Evolutionary conservation across 1,284 basidiomycete genomes (phyloP), one percentile per base, ranked within the genome.

Genomic region (Cryptococcus floricola): DNA sequence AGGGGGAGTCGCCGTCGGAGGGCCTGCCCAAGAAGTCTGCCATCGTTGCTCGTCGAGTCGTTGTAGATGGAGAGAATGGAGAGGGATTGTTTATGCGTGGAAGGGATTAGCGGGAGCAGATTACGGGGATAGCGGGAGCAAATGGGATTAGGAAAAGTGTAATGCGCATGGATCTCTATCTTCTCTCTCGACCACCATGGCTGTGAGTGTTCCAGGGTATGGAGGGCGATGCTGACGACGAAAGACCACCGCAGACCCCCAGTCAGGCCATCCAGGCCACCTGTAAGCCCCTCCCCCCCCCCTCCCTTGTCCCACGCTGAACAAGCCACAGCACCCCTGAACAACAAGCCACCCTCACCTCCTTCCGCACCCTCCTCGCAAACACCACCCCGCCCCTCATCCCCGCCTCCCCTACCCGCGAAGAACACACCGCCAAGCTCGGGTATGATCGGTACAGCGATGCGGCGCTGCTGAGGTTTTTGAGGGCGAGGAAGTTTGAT

Each of bases 401-500:
- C 62, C 70, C 74, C 50, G 59, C 59, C 45, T 65, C 73, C 54
- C 62, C 57, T 58, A 67, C 64, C 46, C 14, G 39, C 5, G 23
- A 18, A 16, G 23, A 27, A 19, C 37, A 74, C 48, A 62, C 54
- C 41, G 61, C 63, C 4, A 65, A 64, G 27, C 62, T 77, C 31
- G 76, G 71, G 46, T 79, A 79, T 58, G 85, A 87, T 74, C 80
- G 86, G 60, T 90, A 89, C 84, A 86, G 88, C 71, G 91, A 95
- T 78, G 80, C 85, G 23, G 83, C 81, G 41, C 80, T 95, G 37
- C 81, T 95, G 64, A 83, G 87, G 82, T 98, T 97, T 80, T 80
- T 98, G 59, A 84, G 95, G 39, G 95, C 95, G 5, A 83, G 95
- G 65, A 95, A 90, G 77, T 98, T 97, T 71, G 91, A 98, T 78